Percentiles rank a stretch among this genome's conserved stretches.
Conservation (phyloP, 139 green algal genomes). For the Coelastrella sp. region DNA sequence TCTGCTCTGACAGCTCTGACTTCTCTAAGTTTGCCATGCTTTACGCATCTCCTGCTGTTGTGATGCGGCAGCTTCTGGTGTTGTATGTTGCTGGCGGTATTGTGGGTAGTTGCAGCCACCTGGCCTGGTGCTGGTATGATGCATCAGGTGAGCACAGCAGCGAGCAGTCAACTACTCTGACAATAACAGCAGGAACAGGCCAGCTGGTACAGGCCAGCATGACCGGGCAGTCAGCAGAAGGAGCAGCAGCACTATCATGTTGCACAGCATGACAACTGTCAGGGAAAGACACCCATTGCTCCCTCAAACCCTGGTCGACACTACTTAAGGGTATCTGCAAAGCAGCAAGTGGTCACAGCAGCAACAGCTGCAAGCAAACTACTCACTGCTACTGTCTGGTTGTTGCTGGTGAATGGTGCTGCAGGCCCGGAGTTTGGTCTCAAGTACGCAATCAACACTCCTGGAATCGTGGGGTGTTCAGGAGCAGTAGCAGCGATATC, state of each 20-base stretch:
- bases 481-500: conserved; percentile 36
- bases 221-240: background rate
- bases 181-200: background rate
- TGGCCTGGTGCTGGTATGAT: conserved; percentile 38
- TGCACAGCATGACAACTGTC: too few species aligned
- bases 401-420: background rate
- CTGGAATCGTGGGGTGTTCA: conserved; percentile 39
- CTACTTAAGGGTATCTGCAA: too few species aligned
- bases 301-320: too few species aligned
- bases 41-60: background rate
- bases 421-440: conserved; percentile 32
- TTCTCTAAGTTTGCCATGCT: background rate
- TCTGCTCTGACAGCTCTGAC: too few species aligned
- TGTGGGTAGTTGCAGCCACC: conserved; percentile 10
- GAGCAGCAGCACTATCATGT: background rate
- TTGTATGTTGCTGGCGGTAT: conserved; percentile 31
- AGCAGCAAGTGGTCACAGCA: background rate
- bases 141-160: conserved; percentile 14
- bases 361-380: background rate
- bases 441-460: conserved; percentile 46
- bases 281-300: too few species aligned
- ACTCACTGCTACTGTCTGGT: background rate
- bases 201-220: background rate
- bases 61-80: conserved; percentile 10
- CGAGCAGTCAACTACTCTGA: background rate